These are phyloP conservation scores for Fusarium cyanostomum DNA, from an alignment of 2,329 filamentous ascomycete species.

Conservation along the genomic window DNA sequence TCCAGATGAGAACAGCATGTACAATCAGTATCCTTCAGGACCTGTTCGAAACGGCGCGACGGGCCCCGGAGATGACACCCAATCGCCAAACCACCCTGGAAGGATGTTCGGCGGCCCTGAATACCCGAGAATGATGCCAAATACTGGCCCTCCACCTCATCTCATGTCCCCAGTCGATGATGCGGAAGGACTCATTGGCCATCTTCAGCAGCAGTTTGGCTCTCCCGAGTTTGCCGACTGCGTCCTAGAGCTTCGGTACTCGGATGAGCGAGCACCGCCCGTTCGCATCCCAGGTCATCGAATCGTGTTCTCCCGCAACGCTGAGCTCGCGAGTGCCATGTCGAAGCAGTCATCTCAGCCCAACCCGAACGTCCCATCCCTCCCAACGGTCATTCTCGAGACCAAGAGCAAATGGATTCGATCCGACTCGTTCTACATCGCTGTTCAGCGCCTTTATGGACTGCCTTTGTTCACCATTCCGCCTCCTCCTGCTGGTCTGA, in stretches of 20 bases:
- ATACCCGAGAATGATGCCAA: conserved; percentile 48
- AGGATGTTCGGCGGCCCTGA: conserved; percentile 47
- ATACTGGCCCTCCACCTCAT: conserved; percentile 42
- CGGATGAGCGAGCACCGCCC: conserved; percentile 50
- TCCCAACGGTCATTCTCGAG: conserved; percentile 53
- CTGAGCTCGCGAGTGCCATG: conserved; percentile 42
- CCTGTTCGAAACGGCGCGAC: conserved; percentile 51
- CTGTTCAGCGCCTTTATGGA: conserved; percentile 67
- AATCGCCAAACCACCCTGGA: conserved; percentile 42
- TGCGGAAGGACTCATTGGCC: conserved; percentile 51
- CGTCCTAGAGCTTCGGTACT: conserved; percentile 57
- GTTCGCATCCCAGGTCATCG: conserved; percentile 63
- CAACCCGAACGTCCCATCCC: conserved; percentile 35
- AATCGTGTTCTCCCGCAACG: conserved; percentile 64
- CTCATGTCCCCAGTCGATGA: conserved; percentile 44
- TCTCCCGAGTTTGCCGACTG: conserved; percentile 54
- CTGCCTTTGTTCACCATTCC: conserved; percentile 57
- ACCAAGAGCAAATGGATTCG: conserved; percentile 63
- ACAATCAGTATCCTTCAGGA: conserved; percentile 52
- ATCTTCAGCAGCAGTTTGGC: conserved; percentile 52
- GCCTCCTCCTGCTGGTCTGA: conserved; percentile 40
- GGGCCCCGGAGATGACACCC: conserved; percentile 45
- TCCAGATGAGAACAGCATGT: conserved; percentile 56
- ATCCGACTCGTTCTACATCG: conserved; percentile 65
- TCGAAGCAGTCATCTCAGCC: conserved; percentile 46